Evolutionary conservation across 176 grass and related monocot genomes (phyloP), one percentile per base, ranked within the genome.

Genomic region (Paspalum vaginatum): DNA sequence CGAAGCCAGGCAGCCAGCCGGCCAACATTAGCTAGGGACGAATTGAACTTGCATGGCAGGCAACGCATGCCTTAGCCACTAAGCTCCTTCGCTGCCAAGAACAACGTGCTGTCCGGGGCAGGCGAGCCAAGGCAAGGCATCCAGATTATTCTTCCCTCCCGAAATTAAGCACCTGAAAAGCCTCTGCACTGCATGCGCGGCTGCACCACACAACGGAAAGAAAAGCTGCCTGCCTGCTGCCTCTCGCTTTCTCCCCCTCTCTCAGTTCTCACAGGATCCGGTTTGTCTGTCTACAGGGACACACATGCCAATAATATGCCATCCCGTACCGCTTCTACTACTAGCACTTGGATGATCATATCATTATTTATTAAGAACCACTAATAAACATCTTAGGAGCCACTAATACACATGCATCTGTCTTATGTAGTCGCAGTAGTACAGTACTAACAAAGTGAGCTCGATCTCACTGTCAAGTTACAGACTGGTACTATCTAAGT

Each of bases 1-100:
- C 32, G 32, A 32, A 32, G 32, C 32, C 32, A 32, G 32, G 32
- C 24, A 8, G n/a, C 13, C 57, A 60, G 21, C 13, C 57, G 26
- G 21, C 26, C 4, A 60, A 3, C 57, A 26, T 26, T 4, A 60
- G 22, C 32, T 32, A 32, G 2, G 32, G 3, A 32, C 32, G 32
- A 13, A 60, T 1, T 11, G 11, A 4, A 60, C 11, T 60, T 60
- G 22, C 1, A 11, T 5, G 11, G 20, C 47, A 14, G 22, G 13
- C 6, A 79, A 66, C 15, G 12, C 49, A 55, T 43, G 13, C 22
- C 77, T 79, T 79, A 65, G 37, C 4, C 48, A 41, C 38, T 68
- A 79, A 79, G 77, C 26, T 68, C 63, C 77, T 79, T 79, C 32
- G 61, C 27, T 39, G 61, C 7, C 14, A 39, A 64, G 61, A 26